Conservation (phyloP, 1,139 yeast genomes). For the Diutina catenulata region DNA sequence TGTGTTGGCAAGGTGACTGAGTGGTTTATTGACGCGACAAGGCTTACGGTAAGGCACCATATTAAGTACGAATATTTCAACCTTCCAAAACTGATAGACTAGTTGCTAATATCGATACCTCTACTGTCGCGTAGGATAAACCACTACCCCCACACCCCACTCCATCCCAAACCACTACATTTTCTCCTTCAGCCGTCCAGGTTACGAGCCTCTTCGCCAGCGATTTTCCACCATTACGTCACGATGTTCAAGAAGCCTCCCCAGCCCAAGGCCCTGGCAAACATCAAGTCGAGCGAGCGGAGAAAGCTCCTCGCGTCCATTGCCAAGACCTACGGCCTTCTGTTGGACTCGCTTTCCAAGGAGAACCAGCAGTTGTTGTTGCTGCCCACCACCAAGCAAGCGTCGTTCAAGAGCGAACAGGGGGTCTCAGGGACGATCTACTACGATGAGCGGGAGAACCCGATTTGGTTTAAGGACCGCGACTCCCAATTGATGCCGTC, state of each 20-base stretch:
- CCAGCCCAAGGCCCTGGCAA: slow-evolving; percentile 60
- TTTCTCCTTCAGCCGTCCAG: too few relatives aligned
- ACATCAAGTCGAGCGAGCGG: slow-evolving; percentile 74
- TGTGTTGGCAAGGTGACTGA: too few relatives aligned
- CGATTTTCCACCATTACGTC: too few relatives aligned
- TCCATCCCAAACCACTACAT: too few relatives aligned
- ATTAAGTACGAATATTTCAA: too few relatives aligned
- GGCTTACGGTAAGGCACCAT: too few relatives aligned
- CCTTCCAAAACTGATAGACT: too few relatives aligned
- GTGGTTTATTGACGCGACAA: too few relatives aligned
- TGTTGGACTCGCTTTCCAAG: slow-evolving; percentile 30
- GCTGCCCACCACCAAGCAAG: slow-evolving; percentile 55
- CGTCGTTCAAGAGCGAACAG: slow-evolving; percentile 46
- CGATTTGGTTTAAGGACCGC: slow-evolving; percentile 60
- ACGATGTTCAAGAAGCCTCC: slow-evolving; percentile 11
- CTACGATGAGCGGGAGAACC: slow-evolving; percentile 51
- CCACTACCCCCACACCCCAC: too few relatives aligned
- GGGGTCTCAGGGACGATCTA: slow-evolving; percentile 53
- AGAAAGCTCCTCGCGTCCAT: slow-evolving; percentile 43
- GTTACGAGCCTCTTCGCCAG: too few relatives aligned
- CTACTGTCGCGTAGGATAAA: too few relatives aligned
- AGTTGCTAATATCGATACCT: too few relatives aligned
- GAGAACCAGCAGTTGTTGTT: slow-evolving; percentile 37
- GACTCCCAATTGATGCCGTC: slow-evolving; percentile 56
- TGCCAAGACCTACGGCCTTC: slow-evolving; percentile 32